phyloP scores from a whole-genome alignment of 176 grass and related monocot genomes.

The Oryza meyeriana region DNA sequence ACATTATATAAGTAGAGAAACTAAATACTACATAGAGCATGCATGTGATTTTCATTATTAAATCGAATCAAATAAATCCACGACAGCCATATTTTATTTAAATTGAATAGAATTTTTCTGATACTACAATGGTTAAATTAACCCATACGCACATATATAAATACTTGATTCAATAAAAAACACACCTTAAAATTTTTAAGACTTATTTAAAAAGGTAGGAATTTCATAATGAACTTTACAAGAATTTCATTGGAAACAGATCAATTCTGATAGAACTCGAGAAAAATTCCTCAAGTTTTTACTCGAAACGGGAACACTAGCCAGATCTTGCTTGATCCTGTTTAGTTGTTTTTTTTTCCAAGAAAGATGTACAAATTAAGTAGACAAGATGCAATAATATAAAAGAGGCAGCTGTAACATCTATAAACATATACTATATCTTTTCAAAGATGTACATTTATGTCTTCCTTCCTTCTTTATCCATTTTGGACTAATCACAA shows the following conservation, averaged over 20 bases:
- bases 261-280: not conserved
- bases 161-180: not conserved
- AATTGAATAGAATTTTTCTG: not conserved
- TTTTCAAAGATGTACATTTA: constrained; percentile 62
- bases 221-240: too few species aligned
- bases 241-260: not conserved
- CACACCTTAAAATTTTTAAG: not conserved
- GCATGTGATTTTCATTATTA: constrained; percentile 42
- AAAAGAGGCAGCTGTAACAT: constrained; percentile 16
- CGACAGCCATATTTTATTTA: constrained; percentile 28
- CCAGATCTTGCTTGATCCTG: not conserved
- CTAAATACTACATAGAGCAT: constrained; percentile 10
- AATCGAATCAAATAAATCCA: constrained; percentile 46
- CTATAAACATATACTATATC: constrained; percentile 37
- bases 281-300: not conserved
- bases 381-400: not conserved
- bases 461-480: constrained; percentile 37
- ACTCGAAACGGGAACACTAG: not conserved
- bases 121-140: not conserved
- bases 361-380: not conserved
- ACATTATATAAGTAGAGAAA: constrained; percentile 20
- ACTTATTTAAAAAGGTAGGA: not conserved
- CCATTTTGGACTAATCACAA: constrained; percentile 22
- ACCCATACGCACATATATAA: not conserved
- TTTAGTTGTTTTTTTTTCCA: too few species aligned